phyloP scores from a whole-genome alignment of 306 rosid genomes.

The Vigna radiata region DNA sequence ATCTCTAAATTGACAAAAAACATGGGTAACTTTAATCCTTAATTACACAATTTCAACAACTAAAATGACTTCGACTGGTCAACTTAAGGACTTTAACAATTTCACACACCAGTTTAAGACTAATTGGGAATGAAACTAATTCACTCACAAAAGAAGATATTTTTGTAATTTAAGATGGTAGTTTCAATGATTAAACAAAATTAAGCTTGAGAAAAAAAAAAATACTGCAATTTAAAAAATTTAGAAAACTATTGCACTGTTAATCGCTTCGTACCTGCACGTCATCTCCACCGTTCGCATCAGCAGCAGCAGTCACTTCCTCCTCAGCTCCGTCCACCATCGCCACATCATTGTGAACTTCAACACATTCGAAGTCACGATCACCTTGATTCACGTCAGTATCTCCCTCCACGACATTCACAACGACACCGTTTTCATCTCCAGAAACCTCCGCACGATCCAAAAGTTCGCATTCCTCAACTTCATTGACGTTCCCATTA shows the following conservation, averaged over 20 bases:
- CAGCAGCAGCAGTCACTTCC: conserved; percentile 12
- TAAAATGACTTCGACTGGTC: not conserved
- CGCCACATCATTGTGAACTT: conserved; percentile 28
- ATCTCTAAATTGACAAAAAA: not conserved
- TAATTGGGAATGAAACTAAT: not conserved
- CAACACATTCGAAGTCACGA: conserved; percentile 25
- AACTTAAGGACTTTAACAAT: not conserved
- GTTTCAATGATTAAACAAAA: not conserved
- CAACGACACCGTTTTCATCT: conserved; percentile 15
- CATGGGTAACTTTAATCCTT: not conserved
- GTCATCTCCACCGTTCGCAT: not conserved
- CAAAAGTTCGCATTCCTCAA: conserved; percentile 6
- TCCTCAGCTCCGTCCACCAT: not conserved
- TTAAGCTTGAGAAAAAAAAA: not conserved
- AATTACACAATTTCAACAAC: not conserved
- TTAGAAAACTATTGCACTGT: not conserved
- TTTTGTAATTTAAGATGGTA: not conserved
- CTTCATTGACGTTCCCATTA: not conserved
- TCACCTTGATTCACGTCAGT: conserved; percentile 31
- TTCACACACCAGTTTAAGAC: not conserved
- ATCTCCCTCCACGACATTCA: conserved; percentile 5
- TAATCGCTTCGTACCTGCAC: not conserved
- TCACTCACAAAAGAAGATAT: not conserved
- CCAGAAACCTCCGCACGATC: conserved; percentile 23
- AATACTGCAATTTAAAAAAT: not conserved